These are phyloP conservation scores for Cryptococcus maquisensis DNA, from an alignment of 1,284 basidiomycete genomes.

Conservation along the genomic window DNA sequence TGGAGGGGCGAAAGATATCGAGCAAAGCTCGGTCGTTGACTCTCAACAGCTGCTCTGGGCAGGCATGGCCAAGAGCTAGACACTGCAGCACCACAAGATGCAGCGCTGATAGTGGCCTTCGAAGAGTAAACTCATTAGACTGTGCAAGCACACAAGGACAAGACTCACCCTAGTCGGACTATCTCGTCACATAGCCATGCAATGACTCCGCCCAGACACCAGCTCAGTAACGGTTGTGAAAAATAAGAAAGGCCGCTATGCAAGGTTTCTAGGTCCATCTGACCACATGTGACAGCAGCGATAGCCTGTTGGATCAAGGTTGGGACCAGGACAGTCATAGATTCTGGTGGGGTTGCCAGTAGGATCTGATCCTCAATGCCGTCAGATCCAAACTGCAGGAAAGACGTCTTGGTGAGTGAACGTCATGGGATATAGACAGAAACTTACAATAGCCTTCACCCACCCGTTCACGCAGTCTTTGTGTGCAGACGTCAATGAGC, in stretches of 20 bases:
- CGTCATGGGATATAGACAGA: neutral
- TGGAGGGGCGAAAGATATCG: slow-evolving; percentile 25
- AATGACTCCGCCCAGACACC: slow-evolving; percentile 52
- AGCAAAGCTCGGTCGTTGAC: slow-evolving; percentile 26
- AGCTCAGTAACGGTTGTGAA: slow-evolving; percentile 53
- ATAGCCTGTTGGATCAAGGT: slow-evolving; percentile 54
- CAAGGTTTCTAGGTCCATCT: slow-evolving; percentile 53
- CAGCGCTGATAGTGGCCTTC: slow-evolving; percentile 35
- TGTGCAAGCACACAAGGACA: neutral
- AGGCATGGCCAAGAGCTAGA: slow-evolving; percentile 35
- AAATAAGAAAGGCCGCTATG: slow-evolving; percentile 54
- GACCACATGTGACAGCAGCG: slow-evolving; percentile 46
- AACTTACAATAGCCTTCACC: slow-evolving; percentile 45
- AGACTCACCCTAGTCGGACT: slow-evolving; percentile 40
- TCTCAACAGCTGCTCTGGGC: slow-evolving; percentile 35
- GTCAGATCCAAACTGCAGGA: slow-evolving; percentile 42
- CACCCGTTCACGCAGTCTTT: slow-evolving; percentile 41
- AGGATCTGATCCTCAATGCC: slow-evolving; percentile 49
- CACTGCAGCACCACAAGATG: slow-evolving; percentile 45
- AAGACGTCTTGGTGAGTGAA: neutral
- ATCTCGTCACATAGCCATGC: slow-evolving; percentile 47
- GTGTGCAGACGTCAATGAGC: slow-evolving; percentile 38
- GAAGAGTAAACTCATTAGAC: no score
- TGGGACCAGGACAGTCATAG: slow-evolving; percentile 49
- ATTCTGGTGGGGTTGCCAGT: slow-evolving; percentile 48